Base-by-base conservation (phyloP, 108 stramenopile species). In the Thalassiosira profunda region DNA sequence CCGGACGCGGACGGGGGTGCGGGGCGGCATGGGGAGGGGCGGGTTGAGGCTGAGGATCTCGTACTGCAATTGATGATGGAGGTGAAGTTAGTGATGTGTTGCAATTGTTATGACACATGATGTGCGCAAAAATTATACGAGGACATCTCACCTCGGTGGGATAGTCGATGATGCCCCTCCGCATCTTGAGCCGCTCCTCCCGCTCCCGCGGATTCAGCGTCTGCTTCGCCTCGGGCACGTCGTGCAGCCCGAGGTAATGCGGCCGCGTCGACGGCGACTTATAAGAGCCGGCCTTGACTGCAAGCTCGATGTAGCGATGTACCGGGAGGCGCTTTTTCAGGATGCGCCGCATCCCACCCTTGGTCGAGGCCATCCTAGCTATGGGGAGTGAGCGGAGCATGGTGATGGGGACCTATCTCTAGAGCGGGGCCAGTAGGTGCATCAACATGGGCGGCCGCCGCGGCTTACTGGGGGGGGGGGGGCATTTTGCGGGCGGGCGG, bases 41-140 rank as follows among this genome's bases (percentile, higher is more conserved):
- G 93, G 93, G 53, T 94, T 87, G 34, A 87, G 57, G 31, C 63
- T 81, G 28, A 94, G 59, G 40, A 91, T 89, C 54, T 86, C 76
- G 61, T 91, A 89, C 49, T 17, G 49, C 2, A 59, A 43, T 41
- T 59, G 58, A 20, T n/a, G n/a, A n/a, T n/a, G n/a, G n/a, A n/a
- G n/a, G n/a, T n/a, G n/a, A n/a, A n/a, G n/a, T n/a, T n/a, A n/a
- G 40, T 12, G 11, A 11, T 14, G 12, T 41, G 40, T 14, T 41
- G 40, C 40, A 12, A 14, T 14, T 41, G 40, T 11, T 41, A 41
- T 41, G 12, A 12, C 12, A 12, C 14, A 14, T 14, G 40, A 14
- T 14, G 40, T 12, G 11, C 14, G 40, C 14, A 12, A 14, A 14
- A 14, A 14, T 41, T 41, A 14, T 41, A n/a, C n/a, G n/a, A n/a